These are phyloP conservation scores for Pythium dissimile DNA, from an alignment of 352 stramenopile species.

Conservation along the genomic window DNA sequence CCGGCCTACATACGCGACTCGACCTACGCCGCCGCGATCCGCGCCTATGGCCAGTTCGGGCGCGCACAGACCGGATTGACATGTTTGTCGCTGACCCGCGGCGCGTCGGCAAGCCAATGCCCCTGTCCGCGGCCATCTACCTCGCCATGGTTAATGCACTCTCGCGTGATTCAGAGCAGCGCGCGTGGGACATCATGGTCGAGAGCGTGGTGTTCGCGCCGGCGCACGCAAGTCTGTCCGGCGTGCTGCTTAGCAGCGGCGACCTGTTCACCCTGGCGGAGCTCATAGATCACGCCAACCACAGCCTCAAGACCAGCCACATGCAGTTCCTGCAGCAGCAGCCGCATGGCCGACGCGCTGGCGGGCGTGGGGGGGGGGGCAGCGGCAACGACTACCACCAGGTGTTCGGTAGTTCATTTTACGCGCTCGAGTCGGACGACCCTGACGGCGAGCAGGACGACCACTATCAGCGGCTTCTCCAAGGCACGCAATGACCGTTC, in stretches of 20 bases:
- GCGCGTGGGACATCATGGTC: conserved; percentile 74
- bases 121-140: conserved; percentile 54
- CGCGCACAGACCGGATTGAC: conserved; percentile 71
- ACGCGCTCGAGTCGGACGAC: no score
- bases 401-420: no score
- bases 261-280: conserved; percentile 65
- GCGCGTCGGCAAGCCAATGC: conserved; percentile 22
- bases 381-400: no score
- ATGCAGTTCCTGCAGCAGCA: neutral
- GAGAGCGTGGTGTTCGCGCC: conserved; percentile 56
- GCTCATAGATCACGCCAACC: conserved; percentile 57
- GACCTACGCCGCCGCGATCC: conserved; percentile 67
- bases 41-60: conserved; percentile 57
- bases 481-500: conserved; percentile 64
- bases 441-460: no score
- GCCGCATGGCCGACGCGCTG: neutral
- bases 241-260: conserved; percentile 72
- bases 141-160: conserved; percentile 79
- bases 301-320: conserved; percentile 10
- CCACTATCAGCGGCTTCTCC: conserved; percentile 75
- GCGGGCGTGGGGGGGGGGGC: no score
- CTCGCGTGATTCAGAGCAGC: conserved; percentile 62
- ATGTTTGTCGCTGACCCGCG: conserved; percentile 49
- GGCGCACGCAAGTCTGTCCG: conserved; percentile 74
- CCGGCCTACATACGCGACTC: conserved; percentile 41